These are phyloP conservation scores for Pyracantha coccinea DNA, from an alignment of 331 rosid genomes.

Conservation along the genomic window DNA sequence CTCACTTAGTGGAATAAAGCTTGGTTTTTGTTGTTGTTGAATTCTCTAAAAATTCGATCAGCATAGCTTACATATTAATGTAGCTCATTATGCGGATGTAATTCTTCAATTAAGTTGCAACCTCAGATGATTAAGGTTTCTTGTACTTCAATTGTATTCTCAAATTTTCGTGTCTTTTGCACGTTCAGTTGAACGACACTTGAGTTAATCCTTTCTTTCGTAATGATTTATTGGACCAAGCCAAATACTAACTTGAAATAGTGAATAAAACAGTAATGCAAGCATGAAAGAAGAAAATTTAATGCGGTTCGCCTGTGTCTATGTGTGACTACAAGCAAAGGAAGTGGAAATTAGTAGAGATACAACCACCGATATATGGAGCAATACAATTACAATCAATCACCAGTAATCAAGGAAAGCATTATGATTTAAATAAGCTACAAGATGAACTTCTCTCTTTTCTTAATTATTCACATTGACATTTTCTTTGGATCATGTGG, in stretches of 20 bases:
- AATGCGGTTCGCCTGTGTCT: neutral
- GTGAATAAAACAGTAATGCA: neutral
- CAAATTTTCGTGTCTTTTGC: neutral
- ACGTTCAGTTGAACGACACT: neutral
- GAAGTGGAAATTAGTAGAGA: neutral
- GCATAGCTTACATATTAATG: neutral
- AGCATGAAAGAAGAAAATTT: neutral
- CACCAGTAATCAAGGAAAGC: neutral
- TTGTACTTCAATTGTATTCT: neutral
- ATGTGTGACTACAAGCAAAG: neutral
- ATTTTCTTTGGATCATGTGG: neutral
- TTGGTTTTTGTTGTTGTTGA: too few species aligned
- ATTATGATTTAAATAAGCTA: neutral
- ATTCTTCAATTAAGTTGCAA: neutral
- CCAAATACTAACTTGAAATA: neutral
- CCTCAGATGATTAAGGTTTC: neutral
- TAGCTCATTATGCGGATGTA: neutral
- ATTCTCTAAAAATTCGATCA: neutral
- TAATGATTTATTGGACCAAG: neutral
- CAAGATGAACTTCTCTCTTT: neutral
- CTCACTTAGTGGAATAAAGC: too few species aligned
- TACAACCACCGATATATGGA: neutral
- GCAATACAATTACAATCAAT: neutral
- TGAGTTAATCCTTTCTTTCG: neutral
- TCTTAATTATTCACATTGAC: neutral